A percentile compares a stretch with the other conserved stretches of the same genome.
Evolutionary conservation across 192 early-diverging fungal genomes (phyloP).

Genomic region (Coemansia furcata): DNA sequence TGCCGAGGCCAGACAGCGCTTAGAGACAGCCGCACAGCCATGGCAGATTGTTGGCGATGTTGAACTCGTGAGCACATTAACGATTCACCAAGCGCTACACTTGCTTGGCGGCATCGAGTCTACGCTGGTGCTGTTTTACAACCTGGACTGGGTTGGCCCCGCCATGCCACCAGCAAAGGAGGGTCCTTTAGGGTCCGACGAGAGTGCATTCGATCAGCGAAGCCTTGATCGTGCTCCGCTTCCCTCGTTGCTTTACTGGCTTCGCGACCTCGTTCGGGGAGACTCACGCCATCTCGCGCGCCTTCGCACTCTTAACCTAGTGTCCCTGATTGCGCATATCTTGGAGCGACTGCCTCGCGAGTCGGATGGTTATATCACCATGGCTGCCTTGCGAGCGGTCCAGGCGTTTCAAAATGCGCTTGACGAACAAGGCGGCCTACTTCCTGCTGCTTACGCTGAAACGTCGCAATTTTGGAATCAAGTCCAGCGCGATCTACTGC

Average conservation of each 20-base stretch:
- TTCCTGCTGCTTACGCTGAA: slow-evolving; percentile 14
- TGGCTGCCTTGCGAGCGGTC: slow-evolving; percentile 26
- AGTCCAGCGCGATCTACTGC: slow-evolving; percentile 27
- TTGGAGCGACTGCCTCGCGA: slow-evolving; percentile 20
- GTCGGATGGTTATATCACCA: slow-evolving; percentile 14
- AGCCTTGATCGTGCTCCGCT: slow-evolving; percentile 19
- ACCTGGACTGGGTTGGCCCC: slow-evolving; percentile 35
- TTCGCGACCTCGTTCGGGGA: slow-evolving; percentile 34
- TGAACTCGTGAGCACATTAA: slow-evolving; percentile 12
- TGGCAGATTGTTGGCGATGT: slow-evolving; percentile 30
- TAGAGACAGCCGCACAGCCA: slow-evolving; percentile 18
- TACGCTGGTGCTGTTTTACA: slow-evolving; percentile 23
- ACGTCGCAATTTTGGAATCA: slow-evolving; percentile 35
- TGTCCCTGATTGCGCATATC: slow-evolving; percentile 25
- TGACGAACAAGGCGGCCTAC: slow-evolving; percentile 34
- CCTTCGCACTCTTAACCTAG: slow-evolving; percentile 18
- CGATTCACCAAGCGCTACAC: slow-evolving; percentile 29
- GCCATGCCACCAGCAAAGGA: slow-evolving; percentile 16
- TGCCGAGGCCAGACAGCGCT: slow-evolving; percentile 12
- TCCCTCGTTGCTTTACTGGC: slow-evolving; percentile 31
- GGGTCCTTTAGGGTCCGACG: slow-evolving; percentile 39
- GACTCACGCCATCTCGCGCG: slow-evolving; percentile 19
- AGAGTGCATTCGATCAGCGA: slow-evolving; percentile 28
- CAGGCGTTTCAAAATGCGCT: slow-evolving; percentile 33
- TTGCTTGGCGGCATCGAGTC: slow-evolving; percentile 30